Conservation (phyloP, 2,329 filamentous ascomycete genomes). For the Ilyonectria mors-panacis region DNA sequence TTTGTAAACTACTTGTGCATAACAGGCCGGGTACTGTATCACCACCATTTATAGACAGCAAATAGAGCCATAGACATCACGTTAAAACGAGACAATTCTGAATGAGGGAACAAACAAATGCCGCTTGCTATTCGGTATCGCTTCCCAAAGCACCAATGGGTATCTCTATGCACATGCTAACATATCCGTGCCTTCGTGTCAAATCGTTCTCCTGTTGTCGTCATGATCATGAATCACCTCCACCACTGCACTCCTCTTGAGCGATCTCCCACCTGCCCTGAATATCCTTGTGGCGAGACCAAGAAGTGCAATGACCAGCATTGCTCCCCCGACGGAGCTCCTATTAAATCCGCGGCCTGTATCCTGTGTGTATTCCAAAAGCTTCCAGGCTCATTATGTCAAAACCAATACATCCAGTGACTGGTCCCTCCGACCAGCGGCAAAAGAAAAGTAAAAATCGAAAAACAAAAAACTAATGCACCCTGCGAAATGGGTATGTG, state of each 20-base stretch:
- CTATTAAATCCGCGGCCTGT: slow-evolving; percentile 35
- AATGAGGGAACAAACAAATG: slow-evolving; percentile 45
- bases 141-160: slow-evolving; percentile 48
- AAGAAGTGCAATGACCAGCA: slow-evolving; percentile 47
- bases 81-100: neutral
- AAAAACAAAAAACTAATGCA: slow-evolving; percentile 29
- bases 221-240: slow-evolving; percentile 45
- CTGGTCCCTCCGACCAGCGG: slow-evolving; percentile 50
- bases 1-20: neutral
- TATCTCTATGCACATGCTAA: slow-evolving; percentile 53
- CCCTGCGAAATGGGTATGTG: slow-evolving; percentile 9
- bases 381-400: slow-evolving; percentile 22
- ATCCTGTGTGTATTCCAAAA: slow-evolving; percentile 21
- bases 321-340: slow-evolving; percentile 30
- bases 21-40: neutral
- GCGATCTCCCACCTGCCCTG: slow-evolving; percentile 19
- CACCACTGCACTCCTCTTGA: slow-evolving; percentile 38
- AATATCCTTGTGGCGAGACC: slow-evolving; percentile 25
- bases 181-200: slow-evolving; percentile 39
- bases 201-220: slow-evolving; percentile 41
- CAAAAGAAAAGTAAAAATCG: slow-evolving; percentile 42
- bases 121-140: slow-evolving; percentile 50
- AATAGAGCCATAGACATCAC: slow-evolving; percentile 6
- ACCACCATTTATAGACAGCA: slow-evolving; percentile 1
- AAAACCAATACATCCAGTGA: slow-evolving; percentile 50